Base-by-base conservation (phyloP, 2,329 filamentous ascomycete species). In the Fusarium annulatum region DNA sequence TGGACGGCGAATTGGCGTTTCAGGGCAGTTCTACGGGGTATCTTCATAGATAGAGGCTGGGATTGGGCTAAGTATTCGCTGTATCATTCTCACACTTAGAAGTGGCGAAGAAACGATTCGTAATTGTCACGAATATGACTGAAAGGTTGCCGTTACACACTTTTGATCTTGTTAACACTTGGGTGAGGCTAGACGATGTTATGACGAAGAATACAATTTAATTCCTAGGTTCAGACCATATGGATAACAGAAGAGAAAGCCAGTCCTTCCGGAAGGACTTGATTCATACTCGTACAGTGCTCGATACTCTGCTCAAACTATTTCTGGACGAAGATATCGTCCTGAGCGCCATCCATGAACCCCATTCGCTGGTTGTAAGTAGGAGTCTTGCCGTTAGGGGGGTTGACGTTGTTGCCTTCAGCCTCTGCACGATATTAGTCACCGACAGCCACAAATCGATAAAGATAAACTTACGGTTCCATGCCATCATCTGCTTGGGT, bases 401-500 rank as follows among this genome's bases (percentile, higher is more conserved):
- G 63, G n/a, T 59, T 45, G 21, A 82, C 78, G 18, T 82, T 82
- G 75, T 83, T 81, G 16, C 81, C 81, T 30, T 78, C 74, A 23
- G 71, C 71, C 66, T 82, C 81, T 82, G 51, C 19, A 52, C 3
- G 3, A 7, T 33, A 19, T 62, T 19, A 58, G 46, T 52, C 21
- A 41, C 36, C 0, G 1, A 33, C 23, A 11, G 21, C 2, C 36
- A 51, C 38, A 36, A 9, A 9, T 12, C 33, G 33, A 33, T 11
- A 33, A 33, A 28, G 16, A 19, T 51, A 26, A 45, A 61, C 80
- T 74, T 66, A 82, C 82, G 85, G 60, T 87, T 81, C 82, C 83
- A 87, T 3, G 81, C 85, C 62, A 87, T 84, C 82, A 87, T 87
- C 75, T 87, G 86, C 78, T 87, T 87, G 2, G 86, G 84, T 0